These are phyloP conservation scores for Hyphopichia burtonii DNA, from an alignment of 1,139 yeast genomes.

Conservation along the genomic window DNA sequence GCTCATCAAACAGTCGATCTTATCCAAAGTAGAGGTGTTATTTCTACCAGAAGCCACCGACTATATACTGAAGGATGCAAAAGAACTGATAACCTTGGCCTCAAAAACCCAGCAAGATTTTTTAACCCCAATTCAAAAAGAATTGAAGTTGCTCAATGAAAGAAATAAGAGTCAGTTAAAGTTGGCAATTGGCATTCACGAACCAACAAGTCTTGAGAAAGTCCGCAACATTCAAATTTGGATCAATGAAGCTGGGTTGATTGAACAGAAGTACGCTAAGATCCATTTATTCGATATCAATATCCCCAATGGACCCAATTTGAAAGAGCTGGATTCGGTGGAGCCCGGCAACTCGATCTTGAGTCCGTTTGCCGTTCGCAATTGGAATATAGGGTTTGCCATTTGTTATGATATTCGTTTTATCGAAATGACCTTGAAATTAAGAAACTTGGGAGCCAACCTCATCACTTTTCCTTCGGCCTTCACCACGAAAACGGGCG, in stretches of 20 bases:
- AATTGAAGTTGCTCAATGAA: conserved; percentile 26
- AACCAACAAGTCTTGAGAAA: conserved; percentile 61
- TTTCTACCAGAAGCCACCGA: conserved; percentile 95
- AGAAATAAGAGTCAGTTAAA: conserved; percentile 17
- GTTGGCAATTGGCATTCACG: conserved; percentile 74
- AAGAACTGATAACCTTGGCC: conserved; percentile 63
- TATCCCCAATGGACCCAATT: conserved; percentile 68
- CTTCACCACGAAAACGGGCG: conserved; percentile 87
- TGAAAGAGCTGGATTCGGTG: conserved; percentile 76
- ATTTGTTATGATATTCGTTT: conserved; percentile 89
- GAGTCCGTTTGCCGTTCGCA: conserved; percentile 44
- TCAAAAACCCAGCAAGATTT: conserved; percentile 52
- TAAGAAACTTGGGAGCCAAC: conserved; percentile 74
- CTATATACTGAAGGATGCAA: conserved; percentile 70
- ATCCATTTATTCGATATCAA: conserved; percentile 88
- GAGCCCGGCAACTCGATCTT: conserved; percentile 67
- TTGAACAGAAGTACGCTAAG: conserved; percentile 73
- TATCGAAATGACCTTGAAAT: conserved; percentile 71
- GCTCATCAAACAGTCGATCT: conserved; percentile 63
- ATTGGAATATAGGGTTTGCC: conserved; percentile 67
- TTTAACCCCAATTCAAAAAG: conserved; percentile 45
- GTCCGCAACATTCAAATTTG: conserved; percentile 74
- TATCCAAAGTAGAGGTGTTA: conserved; percentile 57
- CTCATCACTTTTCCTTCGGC: conserved; percentile 85
- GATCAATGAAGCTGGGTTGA: conserved; percentile 62